Evolutionary conservation across 140 eudicot species (phyloP).

Genomic region (Stevia rebaudiana): DNA sequence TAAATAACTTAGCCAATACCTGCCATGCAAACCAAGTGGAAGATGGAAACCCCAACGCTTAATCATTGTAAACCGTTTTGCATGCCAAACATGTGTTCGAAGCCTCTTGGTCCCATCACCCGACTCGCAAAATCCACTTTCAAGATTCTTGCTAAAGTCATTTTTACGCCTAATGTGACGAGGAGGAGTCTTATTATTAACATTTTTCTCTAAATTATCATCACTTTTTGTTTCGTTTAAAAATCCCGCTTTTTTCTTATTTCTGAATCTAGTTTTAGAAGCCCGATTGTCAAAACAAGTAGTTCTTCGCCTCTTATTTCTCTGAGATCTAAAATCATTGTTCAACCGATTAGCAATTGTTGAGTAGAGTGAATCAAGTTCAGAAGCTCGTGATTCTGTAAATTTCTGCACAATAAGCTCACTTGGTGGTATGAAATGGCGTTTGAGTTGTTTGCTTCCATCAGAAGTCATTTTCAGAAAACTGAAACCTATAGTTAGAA

Average conservation of each 20-base stretch:
- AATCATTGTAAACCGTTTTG: slow-evolving; percentile 74
- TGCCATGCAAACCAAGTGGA: slow-evolving; percentile 76
- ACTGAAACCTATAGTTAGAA: slow-evolving; percentile 3
- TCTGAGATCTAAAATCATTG: slow-evolving; percentile 55
- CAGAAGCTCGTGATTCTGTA: slow-evolving; percentile 76
- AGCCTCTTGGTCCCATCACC: slow-evolving; percentile 88
- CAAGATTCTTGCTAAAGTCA: slow-evolving; percentile 56
- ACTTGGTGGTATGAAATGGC: slow-evolving; percentile 40
- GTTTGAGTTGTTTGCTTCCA: slow-evolving; percentile 35
- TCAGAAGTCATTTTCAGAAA: slow-evolving; percentile 22
- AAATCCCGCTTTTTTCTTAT: slow-evolving; percentile 30
- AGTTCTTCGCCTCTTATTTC: slow-evolving; percentile 86
- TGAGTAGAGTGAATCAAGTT: slow-evolving; percentile 70
- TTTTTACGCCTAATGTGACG: slow-evolving; percentile 65
- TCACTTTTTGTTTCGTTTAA: slow-evolving; percentile 3
- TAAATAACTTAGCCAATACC: slow-evolving; percentile 31
- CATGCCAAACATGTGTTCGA: slow-evolving; percentile 91
- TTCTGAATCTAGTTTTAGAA: slow-evolving; percentile 44
- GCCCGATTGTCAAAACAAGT: slow-evolving; percentile 51
- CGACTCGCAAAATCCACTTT: slow-evolving; percentile 49
- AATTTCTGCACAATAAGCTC: slow-evolving; percentile 58
- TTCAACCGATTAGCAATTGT: slow-evolving; percentile 48
- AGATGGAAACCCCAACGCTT: slow-evolving; percentile 79
- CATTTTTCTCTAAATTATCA: slow-evolving; percentile 15
- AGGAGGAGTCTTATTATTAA: slow-evolving; percentile 36